Evolutionary conservation across 2,329 filamentous ascomycete species (phyloP).

Genomic region (Amylocarpus encephaloides): DNA sequence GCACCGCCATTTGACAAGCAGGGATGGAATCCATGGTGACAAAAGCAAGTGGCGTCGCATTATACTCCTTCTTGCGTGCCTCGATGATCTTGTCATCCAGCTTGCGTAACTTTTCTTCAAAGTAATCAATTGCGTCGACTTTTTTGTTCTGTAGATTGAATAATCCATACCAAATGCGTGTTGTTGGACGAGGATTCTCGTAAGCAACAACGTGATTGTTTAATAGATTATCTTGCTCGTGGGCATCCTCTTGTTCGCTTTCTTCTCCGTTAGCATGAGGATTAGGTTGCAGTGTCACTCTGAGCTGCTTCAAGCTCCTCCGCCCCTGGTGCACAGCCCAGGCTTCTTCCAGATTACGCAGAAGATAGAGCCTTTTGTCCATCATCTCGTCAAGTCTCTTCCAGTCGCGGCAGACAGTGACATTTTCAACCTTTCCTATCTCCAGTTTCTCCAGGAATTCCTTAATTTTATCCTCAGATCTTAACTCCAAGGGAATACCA

Average conservation of each 20-base stretch:
- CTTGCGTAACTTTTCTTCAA: slow-evolving; percentile 74
- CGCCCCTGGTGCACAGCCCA: slow-evolving; percentile 74
- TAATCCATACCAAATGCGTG: slow-evolving; percentile 72
- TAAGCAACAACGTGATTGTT: slow-evolving; percentile 35
- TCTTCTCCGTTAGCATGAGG: slow-evolving; percentile 32
- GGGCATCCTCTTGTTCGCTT: slow-evolving; percentile 37
- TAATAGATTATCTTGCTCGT: slow-evolving; percentile 56
- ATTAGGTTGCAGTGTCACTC: slow-evolving; percentile 32
- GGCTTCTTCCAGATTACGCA: slow-evolving; percentile 72
- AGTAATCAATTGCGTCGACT: slow-evolving; percentile 91
- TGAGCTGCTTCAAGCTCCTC: slow-evolving; percentile 40
- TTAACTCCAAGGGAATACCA: slow-evolving; percentile 73
- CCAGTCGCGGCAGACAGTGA: slow-evolving; percentile 86
- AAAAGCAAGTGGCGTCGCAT: slow-evolving; percentile 78
- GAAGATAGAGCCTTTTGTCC: slow-evolving; percentile 53
- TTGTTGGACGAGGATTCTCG: slow-evolving; percentile 55
- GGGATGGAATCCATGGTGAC: slow-evolving; percentile 97
- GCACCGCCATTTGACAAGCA: slow-evolving; percentile 89
- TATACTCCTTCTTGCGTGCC: slow-evolving; percentile 69
- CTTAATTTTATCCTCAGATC: slow-evolving; percentile 77
- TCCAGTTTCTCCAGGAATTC: slow-evolving; percentile 79
- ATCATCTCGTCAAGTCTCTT: slow-evolving; percentile 70
- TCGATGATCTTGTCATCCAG: slow-evolving; percentile 68
- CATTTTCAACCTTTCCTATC: slow-evolving; percentile 83
- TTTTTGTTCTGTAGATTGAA: slow-evolving; percentile 64